Evolutionary conservation across 306 rosid species (phyloP).

Genomic region (Adenanthera pavonina): DNA sequence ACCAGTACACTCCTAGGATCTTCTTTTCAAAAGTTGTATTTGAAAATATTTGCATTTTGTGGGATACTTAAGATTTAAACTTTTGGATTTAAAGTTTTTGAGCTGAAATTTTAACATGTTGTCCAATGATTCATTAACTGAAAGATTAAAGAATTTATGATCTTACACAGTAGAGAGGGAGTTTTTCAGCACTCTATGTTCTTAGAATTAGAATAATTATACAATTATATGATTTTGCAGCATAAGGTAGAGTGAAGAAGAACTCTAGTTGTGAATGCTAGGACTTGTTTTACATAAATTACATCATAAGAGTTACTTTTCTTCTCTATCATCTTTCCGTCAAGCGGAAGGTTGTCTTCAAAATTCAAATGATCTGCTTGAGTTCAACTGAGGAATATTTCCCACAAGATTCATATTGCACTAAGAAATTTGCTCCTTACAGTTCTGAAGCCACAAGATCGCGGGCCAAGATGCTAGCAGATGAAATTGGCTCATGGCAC

Average conservation of each 20-base stretch:
- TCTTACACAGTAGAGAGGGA: constrained; percentile 6
- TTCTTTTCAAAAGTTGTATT: constrained; percentile 1
- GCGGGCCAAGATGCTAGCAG: constrained; percentile 81
- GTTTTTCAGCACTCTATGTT: constrained; percentile 27
- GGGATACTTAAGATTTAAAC: neutral
- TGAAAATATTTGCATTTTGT: constrained; percentile 30
- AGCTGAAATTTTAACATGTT: neutral
- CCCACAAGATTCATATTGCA: constrained; percentile 1
- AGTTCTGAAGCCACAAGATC: constrained; percentile 79
- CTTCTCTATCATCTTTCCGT: constrained; percentile 7
- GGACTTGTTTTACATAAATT: constrained; percentile 15
- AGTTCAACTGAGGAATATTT: constrained; percentile 22
- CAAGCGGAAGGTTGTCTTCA: constrained; percentile 23
- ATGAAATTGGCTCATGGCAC: constrained; percentile 97
- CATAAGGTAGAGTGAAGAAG: constrained; percentile 10
- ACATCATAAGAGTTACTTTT: constrained; percentile 13
- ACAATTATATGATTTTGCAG: neutral
- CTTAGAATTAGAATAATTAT: constrained; percentile 19
- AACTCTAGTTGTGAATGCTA: constrained; percentile 4
- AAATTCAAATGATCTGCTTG: constrained; percentile 19
- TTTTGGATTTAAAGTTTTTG: neutral
- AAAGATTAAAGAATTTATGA: constrained; percentile 1
- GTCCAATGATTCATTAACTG: neutral
- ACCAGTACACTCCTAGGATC: neutral
- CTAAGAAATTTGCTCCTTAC: constrained; percentile 46